Base-by-base conservation (phyloP, 2,329 filamentous ascomycete genomes). In the Dissoconium aciculare region DNA sequence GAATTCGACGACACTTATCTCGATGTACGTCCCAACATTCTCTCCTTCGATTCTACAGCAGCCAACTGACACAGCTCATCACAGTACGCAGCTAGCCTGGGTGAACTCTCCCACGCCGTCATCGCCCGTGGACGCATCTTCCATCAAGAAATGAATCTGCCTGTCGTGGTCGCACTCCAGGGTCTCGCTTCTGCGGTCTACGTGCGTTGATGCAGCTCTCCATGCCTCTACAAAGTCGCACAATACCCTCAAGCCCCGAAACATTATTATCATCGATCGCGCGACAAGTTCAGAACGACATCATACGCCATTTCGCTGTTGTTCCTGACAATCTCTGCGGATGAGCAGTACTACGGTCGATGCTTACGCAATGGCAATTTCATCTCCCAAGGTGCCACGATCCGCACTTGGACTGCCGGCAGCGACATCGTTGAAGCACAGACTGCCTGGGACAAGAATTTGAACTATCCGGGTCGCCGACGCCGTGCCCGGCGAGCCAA, bases 321-420 rank as follows among this genome's bases (percentile, higher is more conserved):
- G n/a, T n/a, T n/a, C n/a, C n/a, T n/a, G n/a, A n/a, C n/a, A n/a
- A n/a, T n/a, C n/a, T n/a, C n/a, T n/a, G 19, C 19, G 19, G 19
- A 23, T 8, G 8, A 8, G n/a, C 19, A 23, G 19, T 23, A 23
- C 19, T 28, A 14, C 16, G 31, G 26, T 6, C 27, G 23, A 23
- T 33, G 31, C 9, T 26, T 33, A 11, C 39, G 46, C 3, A 41
- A 48, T n/a, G 41, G 55, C 34, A 39, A 44, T 3, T 40, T 54
- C 24, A 47, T 55, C 21, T 28, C 39, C 23, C 38, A 38, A 12
- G 35, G 39, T 26, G 43, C 48, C 11, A 47, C 55, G 2, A 32
- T 57, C 25, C 47, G 53, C n/a, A 57, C 55, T 2, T 52, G 56
- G 32, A 46, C 49, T n/a, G 51, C 50, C 10, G 50, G 47, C 19